phyloP scores from a whole-genome alignment of 176 grass and related monocot species.

The Zea mays region Zm-B73-REFERENCE-NAM-5.0 NC_050105.1:1080001-1080500 shows the following conservation, averaged over 20 bases:
- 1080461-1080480: constrained; percentile 85
- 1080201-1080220: constrained; percentile 74
- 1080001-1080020: too few species aligned
- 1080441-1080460: constrained; percentile 99
- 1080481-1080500: constrained; percentile 60
- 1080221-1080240: constrained; percentile 93
- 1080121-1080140: too few species aligned
- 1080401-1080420: constrained; percentile 67
- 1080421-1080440: constrained; percentile 80
- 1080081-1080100: too few species aligned
- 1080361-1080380: constrained; percentile 31
- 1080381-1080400: constrained; percentile 19
- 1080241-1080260: constrained; percentile 95
- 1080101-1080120: too few species aligned
- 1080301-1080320: constrained; percentile 86
- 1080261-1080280: constrained; percentile 85
- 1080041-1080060: too few species aligned
- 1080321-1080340: constrained; percentile 95
- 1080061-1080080: too few species aligned
- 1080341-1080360: constrained; percentile 26
- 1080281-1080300: constrained; percentile 89
- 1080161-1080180: neutral
- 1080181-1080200: constrained; percentile 29
- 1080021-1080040: too few species aligned
- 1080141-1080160: neutral